Conservation (phyloP, 176 grass and related monocot species). For the Oryza nivara region DNA sequence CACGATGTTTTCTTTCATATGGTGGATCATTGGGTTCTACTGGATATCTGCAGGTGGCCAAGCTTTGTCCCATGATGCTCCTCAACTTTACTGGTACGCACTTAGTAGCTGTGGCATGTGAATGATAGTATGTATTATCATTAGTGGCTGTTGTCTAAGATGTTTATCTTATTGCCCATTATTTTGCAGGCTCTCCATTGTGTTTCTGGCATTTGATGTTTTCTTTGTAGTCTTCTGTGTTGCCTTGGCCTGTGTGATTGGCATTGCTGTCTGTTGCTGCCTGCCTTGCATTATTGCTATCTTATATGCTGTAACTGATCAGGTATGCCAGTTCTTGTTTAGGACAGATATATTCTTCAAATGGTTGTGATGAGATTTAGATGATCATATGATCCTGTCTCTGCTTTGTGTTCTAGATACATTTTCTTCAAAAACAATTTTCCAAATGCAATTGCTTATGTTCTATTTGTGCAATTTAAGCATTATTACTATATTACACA, state of each 20-base stretch:
- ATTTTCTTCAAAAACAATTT: background rate
- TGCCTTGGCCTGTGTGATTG: conserved; percentile 89
- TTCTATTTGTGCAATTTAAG: background rate
- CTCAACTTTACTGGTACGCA: conserved; percentile 94
- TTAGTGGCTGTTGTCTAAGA: conserved; percentile 42
- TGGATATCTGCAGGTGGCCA: conserved; percentile 93
- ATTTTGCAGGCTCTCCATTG: conserved; percentile 83
- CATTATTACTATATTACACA: background rate
- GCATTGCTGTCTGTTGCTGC: conserved; percentile 97
- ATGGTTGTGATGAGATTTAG: background rate
- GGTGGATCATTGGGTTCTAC: conserved; percentile 98
- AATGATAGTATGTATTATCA: background rate
- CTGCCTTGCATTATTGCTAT: conserved; percentile 98
- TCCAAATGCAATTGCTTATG: conserved; percentile 7
- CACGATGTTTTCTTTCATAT: conserved; percentile 99
- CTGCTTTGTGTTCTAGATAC: background rate
- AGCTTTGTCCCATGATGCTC: conserved; percentile 65
- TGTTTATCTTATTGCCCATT: conserved; percentile 24
- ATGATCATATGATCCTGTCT: background rate
- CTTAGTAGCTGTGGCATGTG: conserved; percentile 10
- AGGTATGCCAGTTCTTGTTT: conserved; percentile 57
- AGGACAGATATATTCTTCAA: background rate
- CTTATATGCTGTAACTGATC: conserved; percentile 94
- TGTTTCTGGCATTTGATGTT: conserved; percentile 97
- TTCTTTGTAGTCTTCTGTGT: conserved; percentile 99